Evolutionary conservation across 805 yeast species (phyloP).

Genomic region (Candida namnaoensis): DNA sequence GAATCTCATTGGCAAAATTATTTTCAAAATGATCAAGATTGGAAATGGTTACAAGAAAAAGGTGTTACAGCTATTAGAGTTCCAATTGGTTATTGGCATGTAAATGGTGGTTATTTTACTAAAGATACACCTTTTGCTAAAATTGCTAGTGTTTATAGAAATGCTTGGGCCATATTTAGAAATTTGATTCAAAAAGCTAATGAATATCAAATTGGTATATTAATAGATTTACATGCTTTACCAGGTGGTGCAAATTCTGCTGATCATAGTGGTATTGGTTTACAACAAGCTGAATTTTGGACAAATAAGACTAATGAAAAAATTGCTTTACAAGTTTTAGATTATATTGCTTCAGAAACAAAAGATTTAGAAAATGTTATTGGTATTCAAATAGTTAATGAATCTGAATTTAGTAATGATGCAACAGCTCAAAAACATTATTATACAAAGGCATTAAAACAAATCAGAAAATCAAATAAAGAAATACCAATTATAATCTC

Average conservation of each 20-base stretch:
- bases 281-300: conserved; percentile 64
- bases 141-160: conserved; percentile 46
- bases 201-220: conserved; percentile 54
- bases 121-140: conserved; percentile 55
- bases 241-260: conserved; percentile 91
- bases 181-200: conserved; percentile 52
- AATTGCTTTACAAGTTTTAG: conserved; percentile 40
- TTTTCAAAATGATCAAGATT: conserved; percentile 62
- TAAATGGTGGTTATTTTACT: conserved; percentile 53
- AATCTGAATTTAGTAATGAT: conserved; percentile 56
- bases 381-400: conserved; percentile 84
- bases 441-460: conserved; percentile 54
- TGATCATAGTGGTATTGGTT: conserved; percentile 71
- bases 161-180: conserved; percentile 65
- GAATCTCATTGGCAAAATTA: conserved; percentile 54
- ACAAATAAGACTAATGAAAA: conserved; percentile 27
- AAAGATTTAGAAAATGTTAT: conserved; percentile 53
- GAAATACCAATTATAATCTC: conserved; percentile 70
- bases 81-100: conserved; percentile 89
- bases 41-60: conserved; percentile 60
- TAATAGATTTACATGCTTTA: conserved; percentile 81
- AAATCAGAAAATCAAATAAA: conserved; percentile 46
- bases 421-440: conserved; percentile 46
- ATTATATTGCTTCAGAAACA: conserved; percentile 57
- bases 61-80: conserved; percentile 78